Evolutionary conservation across 768 basidiomycete species (phyloP).

Genomic region (Hypholoma sublateritium): DNA sequence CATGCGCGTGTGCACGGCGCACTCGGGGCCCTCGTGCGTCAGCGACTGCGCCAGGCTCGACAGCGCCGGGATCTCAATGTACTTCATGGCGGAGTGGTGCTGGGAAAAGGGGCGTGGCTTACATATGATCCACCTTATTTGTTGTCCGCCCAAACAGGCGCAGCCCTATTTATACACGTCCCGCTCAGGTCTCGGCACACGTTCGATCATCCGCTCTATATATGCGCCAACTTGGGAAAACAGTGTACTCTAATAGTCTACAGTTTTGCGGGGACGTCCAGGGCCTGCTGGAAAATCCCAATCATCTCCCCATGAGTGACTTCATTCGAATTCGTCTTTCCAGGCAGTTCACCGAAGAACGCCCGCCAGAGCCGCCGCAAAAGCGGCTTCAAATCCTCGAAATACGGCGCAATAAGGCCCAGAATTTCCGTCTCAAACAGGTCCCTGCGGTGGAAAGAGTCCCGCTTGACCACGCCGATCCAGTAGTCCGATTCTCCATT

Average conservation of each 20-base stretch:
- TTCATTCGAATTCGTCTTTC: neutral
- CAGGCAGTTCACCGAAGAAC: neutral
- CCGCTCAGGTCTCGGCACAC: neutral
- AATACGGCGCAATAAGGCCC: neutral
- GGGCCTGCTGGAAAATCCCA: neutral
- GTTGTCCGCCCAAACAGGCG: neutral
- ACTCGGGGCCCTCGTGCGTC: conserved; percentile 84
- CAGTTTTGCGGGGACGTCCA: neutral
- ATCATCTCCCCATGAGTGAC: neutral
- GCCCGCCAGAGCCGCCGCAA: neutral
- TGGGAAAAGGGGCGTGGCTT: conserved; percentile 15
- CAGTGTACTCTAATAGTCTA: neutral
- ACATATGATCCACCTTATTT: conserved; percentile 5
- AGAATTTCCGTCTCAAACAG: neutral
- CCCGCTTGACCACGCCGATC: neutral
- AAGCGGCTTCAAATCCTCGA: neutral
- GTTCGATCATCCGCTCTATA: neutral
- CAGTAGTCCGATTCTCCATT: neutral
- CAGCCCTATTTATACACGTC: neutral
- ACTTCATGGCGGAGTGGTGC: conserved; percentile 65
- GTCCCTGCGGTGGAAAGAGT: neutral
- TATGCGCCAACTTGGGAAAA: no score
- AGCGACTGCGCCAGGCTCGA: conserved; percentile 76
- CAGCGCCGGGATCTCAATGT: conserved; percentile 81
- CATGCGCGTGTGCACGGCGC: conserved; percentile 86